Base-by-base conservation (phyloP, 768 basidiomycete genomes). In the Antrodiella citrinella region DNA sequence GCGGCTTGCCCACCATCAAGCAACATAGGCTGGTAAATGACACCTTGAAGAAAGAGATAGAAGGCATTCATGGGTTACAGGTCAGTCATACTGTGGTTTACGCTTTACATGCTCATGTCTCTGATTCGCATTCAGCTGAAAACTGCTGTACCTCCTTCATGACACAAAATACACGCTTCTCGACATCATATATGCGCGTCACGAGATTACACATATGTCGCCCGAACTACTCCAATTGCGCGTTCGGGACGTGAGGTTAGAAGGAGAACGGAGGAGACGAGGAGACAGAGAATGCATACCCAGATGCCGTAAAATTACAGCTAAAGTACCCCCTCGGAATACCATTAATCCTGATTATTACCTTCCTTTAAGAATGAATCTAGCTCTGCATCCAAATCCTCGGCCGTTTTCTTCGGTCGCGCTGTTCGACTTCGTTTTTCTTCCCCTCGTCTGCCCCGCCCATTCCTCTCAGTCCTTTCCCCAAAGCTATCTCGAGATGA, bases 11-110 rank as follows among this genome's bases (percentile, higher is more conserved):
- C 1, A 86, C 81, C 40, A 82, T 98, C 48, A 94, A 96, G 72
- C 96, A 99, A 66, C 96, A 99, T 66, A 81, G 82, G 52, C 72
- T 96, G 23, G 92, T 99, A 35, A 94, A 86, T 11, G 77, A 90
- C 52, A 74, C 78, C 9, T 69, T 99, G 55, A 93, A 94, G 69
- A 72, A 84, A 59, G 96, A 97, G 64, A 91, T 99, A 44, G 78
- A 81, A 59, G 82, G 77, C 11, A 94, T 97, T 47, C 96, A 99
- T 64, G 96, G 96, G 3, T 68, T 99, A 22, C 94, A 97, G 76
- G 95, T 91, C 53, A 50, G 81, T 63, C 2, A 18, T 26, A 1
- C 21, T 3, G 5, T 12, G 26, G 44, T 3, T 7, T 20, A 4
- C 12, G 15, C 13, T 20, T n/a, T 47, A 5, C 35, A 15, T 26